A percentile compares a stretch with the other conserved stretches of the same genome.
These are phyloP conservation scores for Discostella stelligeroides DNA, from an alignment of 108 stramenopile species.

Conservation along the genomic window DNA sequence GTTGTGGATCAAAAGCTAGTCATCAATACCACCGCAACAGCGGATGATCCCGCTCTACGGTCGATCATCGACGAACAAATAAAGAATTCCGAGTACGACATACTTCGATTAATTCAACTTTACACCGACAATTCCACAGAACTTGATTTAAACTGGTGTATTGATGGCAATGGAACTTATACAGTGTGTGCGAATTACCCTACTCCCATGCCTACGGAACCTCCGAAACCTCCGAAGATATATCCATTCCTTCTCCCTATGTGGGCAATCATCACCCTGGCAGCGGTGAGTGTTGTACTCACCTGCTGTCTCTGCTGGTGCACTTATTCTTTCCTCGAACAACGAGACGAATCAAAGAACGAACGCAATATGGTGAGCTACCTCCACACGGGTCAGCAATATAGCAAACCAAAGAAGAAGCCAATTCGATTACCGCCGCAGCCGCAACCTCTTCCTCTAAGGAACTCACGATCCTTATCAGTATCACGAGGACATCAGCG, in stretches of 20 bases:
- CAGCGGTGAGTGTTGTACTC: background rate
- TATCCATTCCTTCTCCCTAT: background rate
- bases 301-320: conserved; percentile 3
- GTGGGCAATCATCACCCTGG: conserved; percentile 11
- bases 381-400: background rate
- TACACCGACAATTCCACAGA: background rate
- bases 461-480: background rate
- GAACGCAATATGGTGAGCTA: conserved; percentile 7
- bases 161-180: conserved; percentile 6
- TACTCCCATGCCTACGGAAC: background rate
- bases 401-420: background rate
- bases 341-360: background rate
- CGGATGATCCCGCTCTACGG: background rate
- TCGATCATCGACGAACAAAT: background rate
- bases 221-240: background rate
- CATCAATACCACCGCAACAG: background rate
- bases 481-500: background rate
- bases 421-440: background rate
- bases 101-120: background rate
- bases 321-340: background rate
- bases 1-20: background rate
- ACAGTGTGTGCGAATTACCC: background rate
- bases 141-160: background rate
- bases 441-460: background rate
- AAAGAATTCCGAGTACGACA: background rate